These are phyloP conservation scores for Bimuria novae-zelandiae DNA, from an alignment of 2,329 filamentous ascomycete species.

Conservation along the genomic window DNA sequence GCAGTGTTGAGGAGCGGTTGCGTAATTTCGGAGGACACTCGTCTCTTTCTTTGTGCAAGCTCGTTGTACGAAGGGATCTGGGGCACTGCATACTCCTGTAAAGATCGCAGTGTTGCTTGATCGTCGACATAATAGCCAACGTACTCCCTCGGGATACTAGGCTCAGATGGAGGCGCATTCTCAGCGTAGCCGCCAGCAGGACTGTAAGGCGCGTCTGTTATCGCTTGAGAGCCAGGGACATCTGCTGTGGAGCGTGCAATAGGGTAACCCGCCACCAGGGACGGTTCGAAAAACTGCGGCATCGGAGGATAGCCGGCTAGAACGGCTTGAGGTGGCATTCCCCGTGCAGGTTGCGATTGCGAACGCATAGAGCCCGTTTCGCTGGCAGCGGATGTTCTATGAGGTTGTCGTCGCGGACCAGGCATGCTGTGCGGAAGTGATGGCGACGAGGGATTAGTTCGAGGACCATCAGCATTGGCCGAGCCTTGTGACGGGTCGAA, in stretches of 20 bases:
- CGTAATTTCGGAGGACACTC: constrained; percentile 50
- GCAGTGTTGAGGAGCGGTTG: constrained; percentile 46
- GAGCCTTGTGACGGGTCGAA: constrained; percentile 47
- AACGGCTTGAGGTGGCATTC: constrained; percentile 46
- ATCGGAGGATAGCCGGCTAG: constrained; percentile 47
- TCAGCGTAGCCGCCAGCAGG: constrained; percentile 27
- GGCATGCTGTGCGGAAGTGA: constrained; percentile 51
- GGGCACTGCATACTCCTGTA: constrained; percentile 44
- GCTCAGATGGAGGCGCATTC: constrained; percentile 26
- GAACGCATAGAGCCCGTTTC: constrained; percentile 51
- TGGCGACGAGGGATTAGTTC: constrained; percentile 56
- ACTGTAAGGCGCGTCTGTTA: constrained; percentile 28
- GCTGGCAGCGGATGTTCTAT: constrained; percentile 52
- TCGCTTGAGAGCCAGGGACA: constrained; percentile 20
- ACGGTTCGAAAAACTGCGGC: constrained; percentile 39
- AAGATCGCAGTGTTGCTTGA: constrained; percentile 46
- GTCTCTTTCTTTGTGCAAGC: constrained; percentile 47
- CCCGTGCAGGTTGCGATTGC: constrained; percentile 56
- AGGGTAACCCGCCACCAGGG: constrained; percentile 37
- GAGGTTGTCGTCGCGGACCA: constrained; percentile 47
- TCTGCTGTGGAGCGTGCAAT: constrained; percentile 43
- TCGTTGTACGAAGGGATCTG: constrained; percentile 47
- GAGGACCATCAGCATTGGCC: constrained; percentile 48
- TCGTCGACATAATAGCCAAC: constrained; percentile 56
- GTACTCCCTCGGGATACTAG: constrained; percentile 55